Percentiles rank a stretch among this genome's conserved stretches.
Conservation (phyloP, 306 rosid species). For the Begonia masoniana region DNA sequence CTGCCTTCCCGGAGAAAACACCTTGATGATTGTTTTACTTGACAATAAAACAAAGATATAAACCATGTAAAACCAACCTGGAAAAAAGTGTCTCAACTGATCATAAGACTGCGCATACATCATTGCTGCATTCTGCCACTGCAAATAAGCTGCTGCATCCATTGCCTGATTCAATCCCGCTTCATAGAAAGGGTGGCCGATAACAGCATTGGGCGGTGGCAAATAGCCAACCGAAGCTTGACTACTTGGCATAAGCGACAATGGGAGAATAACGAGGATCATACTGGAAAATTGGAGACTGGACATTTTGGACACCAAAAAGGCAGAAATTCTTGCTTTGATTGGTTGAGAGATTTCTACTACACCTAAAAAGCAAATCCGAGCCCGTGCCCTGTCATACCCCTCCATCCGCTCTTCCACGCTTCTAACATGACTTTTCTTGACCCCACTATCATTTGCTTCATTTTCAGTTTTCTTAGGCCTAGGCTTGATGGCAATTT, state of each 20-base stretch:
- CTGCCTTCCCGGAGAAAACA: too few species aligned
- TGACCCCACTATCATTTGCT: constrained; percentile 26
- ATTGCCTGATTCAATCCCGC: constrained; percentile 48
- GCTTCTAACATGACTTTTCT: constrained; percentile 43
- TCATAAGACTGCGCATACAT: constrained; percentile 79
- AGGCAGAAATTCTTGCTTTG: constrained; percentile 49
- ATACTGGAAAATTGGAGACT: constrained; percentile 63
- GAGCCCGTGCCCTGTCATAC: constrained; percentile 88
- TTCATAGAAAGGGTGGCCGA: constrained; percentile 9
- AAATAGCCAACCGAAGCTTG: constrained; percentile 37
- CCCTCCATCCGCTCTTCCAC: constrained; percentile 95
- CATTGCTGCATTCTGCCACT: constrained; percentile 82
- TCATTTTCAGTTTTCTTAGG: constrained; percentile 37
- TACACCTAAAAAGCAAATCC: constrained; percentile 50
- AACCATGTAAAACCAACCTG: too few species aligned
- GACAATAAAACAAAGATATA: too few species aligned
- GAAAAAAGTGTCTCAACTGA: constrained; percentile 29
- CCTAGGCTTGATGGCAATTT: constrained; percentile 50
- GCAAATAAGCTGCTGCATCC: constrained; percentile 51
- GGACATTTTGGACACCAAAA: constrained; percentile 47
- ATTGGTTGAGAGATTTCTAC: constrained; percentile 50
- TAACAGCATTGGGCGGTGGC: constrained; percentile 33
- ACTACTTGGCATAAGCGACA: constrained; percentile 58
- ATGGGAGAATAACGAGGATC: constrained; percentile 42
- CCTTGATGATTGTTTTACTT: too few species aligned